A percentile compares a stretch with the other conserved stretches of the same genome.
Conservation (phyloP, 2,329 filamentous ascomycete genomes). For the Aspergillus terreus region DNA sequence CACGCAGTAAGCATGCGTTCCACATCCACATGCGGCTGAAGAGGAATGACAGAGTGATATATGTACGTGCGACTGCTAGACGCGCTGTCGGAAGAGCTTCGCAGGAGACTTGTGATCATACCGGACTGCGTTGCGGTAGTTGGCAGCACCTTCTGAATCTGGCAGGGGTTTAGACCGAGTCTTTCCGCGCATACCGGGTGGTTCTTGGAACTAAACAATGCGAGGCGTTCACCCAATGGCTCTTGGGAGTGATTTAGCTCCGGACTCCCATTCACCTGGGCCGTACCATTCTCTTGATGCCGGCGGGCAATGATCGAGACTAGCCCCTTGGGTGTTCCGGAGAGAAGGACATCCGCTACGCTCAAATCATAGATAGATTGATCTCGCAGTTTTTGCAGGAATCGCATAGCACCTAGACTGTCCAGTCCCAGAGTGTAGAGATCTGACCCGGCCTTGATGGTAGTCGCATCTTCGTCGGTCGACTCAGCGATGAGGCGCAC, state of each 20-base stretch:
- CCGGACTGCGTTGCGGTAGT: constrained; percentile 34
- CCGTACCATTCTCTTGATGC: not conserved
- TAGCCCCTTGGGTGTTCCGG: constrained; percentile 22
- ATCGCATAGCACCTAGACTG: constrained; percentile 32
- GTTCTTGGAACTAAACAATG: constrained; percentile 18
- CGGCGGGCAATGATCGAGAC: constrained; percentile 15
- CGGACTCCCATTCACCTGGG: not conserved
- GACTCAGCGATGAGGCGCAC: constrained; percentile 14
- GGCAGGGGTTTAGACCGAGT: constrained; percentile 10
- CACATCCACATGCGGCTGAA: constrained; percentile 20
- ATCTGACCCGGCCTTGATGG: constrained; percentile 14
- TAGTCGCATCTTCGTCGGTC: constrained; percentile 10
- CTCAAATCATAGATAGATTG: constrained; percentile 19
- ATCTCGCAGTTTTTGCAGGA: constrained; percentile 30
- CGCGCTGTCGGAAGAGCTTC: constrained; percentile 13
- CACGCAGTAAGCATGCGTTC: constrained; percentile 22
- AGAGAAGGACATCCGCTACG: constrained; percentile 27
- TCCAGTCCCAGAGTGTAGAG: constrained; percentile 31
- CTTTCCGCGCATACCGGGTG: constrained; percentile 15
- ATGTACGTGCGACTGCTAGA: constrained; percentile 25
- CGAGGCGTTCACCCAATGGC: constrained; percentile 4
- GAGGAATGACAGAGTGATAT: constrained; percentile 26
- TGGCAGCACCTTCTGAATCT: constrained; percentile 29
- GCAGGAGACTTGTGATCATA: constrained; percentile 32
- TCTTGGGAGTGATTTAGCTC: not conserved